Base-by-base conservation (phyloP, 208 protist species). In the Wallacemonas sp. region DNA sequence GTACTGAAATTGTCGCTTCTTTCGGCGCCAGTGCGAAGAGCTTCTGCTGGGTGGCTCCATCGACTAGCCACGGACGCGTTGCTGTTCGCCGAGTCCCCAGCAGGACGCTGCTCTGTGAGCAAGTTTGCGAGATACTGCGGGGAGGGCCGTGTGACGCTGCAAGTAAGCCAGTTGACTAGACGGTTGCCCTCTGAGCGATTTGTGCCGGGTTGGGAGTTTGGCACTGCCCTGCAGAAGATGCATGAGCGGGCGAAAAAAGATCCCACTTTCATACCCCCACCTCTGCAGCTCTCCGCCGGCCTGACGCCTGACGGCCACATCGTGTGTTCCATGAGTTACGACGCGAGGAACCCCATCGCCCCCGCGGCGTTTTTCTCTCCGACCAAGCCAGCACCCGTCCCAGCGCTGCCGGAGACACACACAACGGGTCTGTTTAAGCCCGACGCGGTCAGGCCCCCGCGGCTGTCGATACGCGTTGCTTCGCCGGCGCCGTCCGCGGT, bases 1-100 rank as follows among this genome's bases (percentile, higher is more conserved):
- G 63, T 71, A 39, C 73, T 83, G 42, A 68, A 81, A 34, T 59
- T 86, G 26, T 57, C 44, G 10, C 66, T 86, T 37, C 34, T 59
- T 13, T 60, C 69, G 17, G 54, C 78, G 15, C 73, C 72, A 1
- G 48, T 86, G 27, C 58, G 38, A 27, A n/a, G 36, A 6, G 21
- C 29, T 19, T 12, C 26, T 6, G 24, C 38, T 3, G 36, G 42
- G 65, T 70, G 65, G 65, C 38, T 70, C 12, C 29, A 61, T n/a
- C 63, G 48, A 3, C 8, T 22, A 6, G 34, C 27, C 9, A 44
- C 33, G 8, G 29, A 68, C 15, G 32, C 39, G 10, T 36, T 46
- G 22, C 34, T 48, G 5, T 50, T 46, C 15, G 44, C 48, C 17
- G 63, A 68, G 48, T 54, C 44, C 24, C 41, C 39, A 3, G 44